These are phyloP conservation scores for Tilletiopsis washingtonensis DNA, from an alignment of 1,284 basidiomycete genomes.

Conservation along the genomic window DNA sequence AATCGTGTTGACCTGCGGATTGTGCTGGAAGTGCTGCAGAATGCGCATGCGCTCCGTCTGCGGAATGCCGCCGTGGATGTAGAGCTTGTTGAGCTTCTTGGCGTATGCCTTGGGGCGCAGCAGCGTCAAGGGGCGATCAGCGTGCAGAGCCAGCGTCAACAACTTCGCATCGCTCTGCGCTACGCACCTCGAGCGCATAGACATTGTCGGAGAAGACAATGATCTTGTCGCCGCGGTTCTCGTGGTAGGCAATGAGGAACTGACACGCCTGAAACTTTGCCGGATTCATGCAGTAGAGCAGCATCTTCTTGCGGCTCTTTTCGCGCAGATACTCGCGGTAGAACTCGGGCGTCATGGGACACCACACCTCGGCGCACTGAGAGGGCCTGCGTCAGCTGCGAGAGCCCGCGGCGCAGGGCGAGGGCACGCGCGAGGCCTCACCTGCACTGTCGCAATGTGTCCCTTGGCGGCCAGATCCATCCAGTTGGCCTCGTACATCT, in stretches of 20 bases:
- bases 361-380: constrained; percentile 95
- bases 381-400: too few species aligned
- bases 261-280: constrained; percentile 99
- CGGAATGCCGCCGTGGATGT: constrained; percentile 92
- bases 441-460: constrained; percentile 98
- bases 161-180: constrained; percentile 9
- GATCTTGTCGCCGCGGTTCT: constrained; percentile 95
- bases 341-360: constrained; percentile 99
- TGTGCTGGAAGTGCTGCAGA: constrained; percentile 89
- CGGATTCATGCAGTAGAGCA: constrained; percentile 99
- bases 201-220: constrained; percentile 99
- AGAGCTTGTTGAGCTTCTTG: constrained; percentile 83
- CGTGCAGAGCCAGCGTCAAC: too few species aligned
- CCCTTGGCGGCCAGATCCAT: constrained; percentile 99
- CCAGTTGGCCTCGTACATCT: constrained; percentile 99
- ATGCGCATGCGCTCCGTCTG: constrained; percentile 94
- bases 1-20: constrained; percentile 88
- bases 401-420: too few species aligned
- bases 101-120: constrained; percentile 70
- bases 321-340: constrained; percentile 95
- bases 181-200: constrained; percentile 78
- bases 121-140: not conserved
- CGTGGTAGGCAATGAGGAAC: constrained; percentile 97
- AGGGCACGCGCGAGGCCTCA: too few species aligned
- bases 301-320: constrained; percentile 83